These are phyloP conservation scores for Fusarium nisikadoi DNA, from an alignment of 2,329 filamentous ascomycete genomes.

Conservation along the genomic window DNA sequence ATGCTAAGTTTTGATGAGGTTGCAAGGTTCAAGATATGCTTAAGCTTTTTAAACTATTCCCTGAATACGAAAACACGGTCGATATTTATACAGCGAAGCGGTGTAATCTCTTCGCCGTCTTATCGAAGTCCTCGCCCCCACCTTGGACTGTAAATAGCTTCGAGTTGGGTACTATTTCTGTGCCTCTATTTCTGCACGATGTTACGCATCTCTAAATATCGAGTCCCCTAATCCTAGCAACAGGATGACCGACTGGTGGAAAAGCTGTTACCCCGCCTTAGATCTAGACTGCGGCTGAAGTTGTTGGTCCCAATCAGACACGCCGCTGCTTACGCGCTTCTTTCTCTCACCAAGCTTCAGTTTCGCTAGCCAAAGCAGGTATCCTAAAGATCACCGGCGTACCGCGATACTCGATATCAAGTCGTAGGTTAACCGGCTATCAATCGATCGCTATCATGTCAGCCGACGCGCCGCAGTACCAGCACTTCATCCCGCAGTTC, in stretches of 20 bases:
- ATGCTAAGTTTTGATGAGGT: too few species aligned
- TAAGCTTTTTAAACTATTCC: background rate
- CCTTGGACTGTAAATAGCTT: background rate
- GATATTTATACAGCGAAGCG: background rate
- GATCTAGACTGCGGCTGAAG: background rate
- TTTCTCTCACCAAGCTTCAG: background rate
- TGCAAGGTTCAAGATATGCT: background rate
- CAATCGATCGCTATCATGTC: background rate
- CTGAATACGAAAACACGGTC: too few species aligned
- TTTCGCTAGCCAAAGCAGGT: background rate
- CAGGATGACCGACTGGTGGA: background rate
- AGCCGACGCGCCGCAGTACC: background rate
- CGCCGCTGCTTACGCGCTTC: background rate
- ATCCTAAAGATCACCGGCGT: fast-evolving
- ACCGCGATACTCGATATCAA: fast-evolving
- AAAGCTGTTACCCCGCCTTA: background rate
- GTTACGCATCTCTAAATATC: background rate
- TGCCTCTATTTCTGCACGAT: background rate
- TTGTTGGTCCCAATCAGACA: background rate
- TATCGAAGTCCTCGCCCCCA: background rate
- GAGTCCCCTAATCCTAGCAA: background rate
- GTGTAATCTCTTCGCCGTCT: background rate
- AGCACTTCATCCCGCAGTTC: background rate
- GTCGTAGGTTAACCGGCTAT: background rate
- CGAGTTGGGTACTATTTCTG: background rate